A percentile compares a stretch with the other conserved stretches of the same genome.
phyloP scores from a whole-genome alignment of 2,329 filamentous ascomycete genomes.

The Pochonia chlamydosporia region DNA sequence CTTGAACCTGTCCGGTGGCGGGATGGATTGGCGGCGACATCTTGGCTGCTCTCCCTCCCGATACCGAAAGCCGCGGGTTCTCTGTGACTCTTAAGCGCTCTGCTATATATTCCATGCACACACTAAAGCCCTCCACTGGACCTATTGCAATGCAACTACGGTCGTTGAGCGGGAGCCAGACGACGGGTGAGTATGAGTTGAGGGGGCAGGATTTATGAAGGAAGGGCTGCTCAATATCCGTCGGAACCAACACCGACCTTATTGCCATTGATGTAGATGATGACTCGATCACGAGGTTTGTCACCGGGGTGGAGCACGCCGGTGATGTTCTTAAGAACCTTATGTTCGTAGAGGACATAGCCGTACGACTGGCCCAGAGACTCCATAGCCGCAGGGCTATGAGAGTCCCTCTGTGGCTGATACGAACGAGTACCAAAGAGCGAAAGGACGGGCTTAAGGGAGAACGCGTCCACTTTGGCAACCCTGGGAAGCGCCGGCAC shows the following conservation, averaged over 20 bases:
- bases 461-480: slow-evolving; percentile 27
- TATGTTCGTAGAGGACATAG: slow-evolving; percentile 37
- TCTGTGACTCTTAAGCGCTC: no score
- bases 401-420: slow-evolving; percentile 15
- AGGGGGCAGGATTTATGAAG: no score
- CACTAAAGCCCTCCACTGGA: no score
- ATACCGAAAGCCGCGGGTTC: no score
- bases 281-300: slow-evolving; percentile 36
- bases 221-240: no score
- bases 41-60: no score
- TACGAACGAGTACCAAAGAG: slow-evolving; percentile 30
- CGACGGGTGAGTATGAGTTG: no score
- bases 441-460: slow-evolving; percentile 27
- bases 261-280: slow-evolving; percentile 40
- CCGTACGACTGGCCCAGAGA: slow-evolving; percentile 37
- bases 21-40: no score
- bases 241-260: slow-evolving; percentile 38
- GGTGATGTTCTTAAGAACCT: slow-evolving; percentile 13
- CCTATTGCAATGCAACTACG: no score
- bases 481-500: slow-evolving; percentile 26
- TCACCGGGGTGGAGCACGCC: slow-evolving; percentile 36
- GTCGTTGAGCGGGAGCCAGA: no score
- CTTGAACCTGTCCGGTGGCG: no score
- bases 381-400: slow-evolving; percentile 37
- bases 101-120: no score